These are phyloP conservation scores for Agrostemma githago DNA, from an alignment of 148 eudicot species.

Conservation along the genomic window DNA sequence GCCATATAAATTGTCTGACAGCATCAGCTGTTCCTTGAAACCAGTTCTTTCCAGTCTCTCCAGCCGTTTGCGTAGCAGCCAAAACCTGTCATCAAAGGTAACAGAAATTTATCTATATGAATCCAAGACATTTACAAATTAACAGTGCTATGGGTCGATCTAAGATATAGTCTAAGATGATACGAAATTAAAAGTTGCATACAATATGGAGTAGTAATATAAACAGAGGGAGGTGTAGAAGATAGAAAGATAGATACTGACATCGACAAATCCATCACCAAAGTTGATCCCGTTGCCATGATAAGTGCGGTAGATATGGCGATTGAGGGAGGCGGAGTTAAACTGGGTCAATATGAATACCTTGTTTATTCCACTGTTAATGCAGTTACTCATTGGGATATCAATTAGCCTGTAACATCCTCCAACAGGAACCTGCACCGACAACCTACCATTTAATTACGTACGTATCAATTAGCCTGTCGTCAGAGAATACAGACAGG, in stretches of 20 bases:
- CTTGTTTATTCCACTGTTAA: constrained; percentile 90
- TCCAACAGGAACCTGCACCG: constrained; percentile 85
- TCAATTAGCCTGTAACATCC: constrained; percentile 96
- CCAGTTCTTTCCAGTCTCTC: constrained; percentile 91
- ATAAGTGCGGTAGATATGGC: constrained; percentile 88
- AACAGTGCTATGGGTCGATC: no score
- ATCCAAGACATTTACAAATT: background rate
- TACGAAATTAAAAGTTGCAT: background rate
- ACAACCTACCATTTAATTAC: background rate
- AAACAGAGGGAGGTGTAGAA: background rate
- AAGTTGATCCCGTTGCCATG: constrained; percentile 81
- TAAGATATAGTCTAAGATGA: background rate
- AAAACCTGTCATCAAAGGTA: constrained; percentile 49
- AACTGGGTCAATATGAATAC: constrained; percentile 82
- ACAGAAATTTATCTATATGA: background rate
- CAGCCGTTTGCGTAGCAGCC: constrained; percentile 94
- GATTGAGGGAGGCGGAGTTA: constrained; percentile 92
- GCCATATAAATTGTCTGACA: constrained; percentile 84
- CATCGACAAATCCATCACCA: constrained; percentile 98
- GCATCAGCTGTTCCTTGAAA: constrained; percentile 99
- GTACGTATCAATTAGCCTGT: no score
- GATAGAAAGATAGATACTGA: constrained; percentile 16
- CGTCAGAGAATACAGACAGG: no score
- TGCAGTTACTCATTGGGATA: constrained; percentile 97
- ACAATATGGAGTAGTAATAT: no score